These are phyloP conservation scores for Nelumbo lutea DNA, from an alignment of 164 flowering plant genomes.

Conservation along the genomic window DNA sequence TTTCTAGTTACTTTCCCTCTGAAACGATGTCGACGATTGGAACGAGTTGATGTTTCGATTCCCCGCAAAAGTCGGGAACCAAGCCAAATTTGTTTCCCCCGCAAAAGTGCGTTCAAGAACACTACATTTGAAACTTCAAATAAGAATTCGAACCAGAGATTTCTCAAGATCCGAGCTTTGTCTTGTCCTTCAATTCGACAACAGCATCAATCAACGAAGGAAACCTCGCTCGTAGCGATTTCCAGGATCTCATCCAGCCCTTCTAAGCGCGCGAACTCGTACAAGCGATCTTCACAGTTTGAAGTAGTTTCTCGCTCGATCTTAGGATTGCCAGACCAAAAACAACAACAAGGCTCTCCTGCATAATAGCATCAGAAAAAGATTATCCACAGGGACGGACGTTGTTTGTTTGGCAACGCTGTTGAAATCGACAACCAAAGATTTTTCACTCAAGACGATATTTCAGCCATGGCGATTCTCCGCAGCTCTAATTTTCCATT, in stretches of 20 bases:
- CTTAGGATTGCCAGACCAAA: conserved; percentile 2
- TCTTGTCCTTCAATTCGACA: background rate
- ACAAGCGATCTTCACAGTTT: conserved; percentile 5
- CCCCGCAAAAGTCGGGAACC: background rate
- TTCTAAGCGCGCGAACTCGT: background rate
- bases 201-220: background rate
- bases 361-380: background rate
- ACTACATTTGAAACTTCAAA: background rate
- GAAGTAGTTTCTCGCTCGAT: background rate
- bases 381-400: no score
- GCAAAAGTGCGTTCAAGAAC: background rate
- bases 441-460: background rate
- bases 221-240: conserved; percentile 5
- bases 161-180: conserved; percentile 12
- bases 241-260: background rate
- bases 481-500: conserved; percentile 4
- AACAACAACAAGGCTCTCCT: background rate
- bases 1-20: conserved; percentile 2
- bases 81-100: background rate
- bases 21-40: conserved; percentile 1
- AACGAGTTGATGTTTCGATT: conserved; percentile 8
- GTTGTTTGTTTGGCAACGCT: background rate
- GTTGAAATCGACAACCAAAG: background rate
- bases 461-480: conserved; percentile 7
- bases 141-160: background rate